Percentiles rank a stretch among this genome's conserved stretches.
Evolutionary conservation across 306 rosid species (phyloP).

Genomic region (Pyrus pyrifolia): DNA sequence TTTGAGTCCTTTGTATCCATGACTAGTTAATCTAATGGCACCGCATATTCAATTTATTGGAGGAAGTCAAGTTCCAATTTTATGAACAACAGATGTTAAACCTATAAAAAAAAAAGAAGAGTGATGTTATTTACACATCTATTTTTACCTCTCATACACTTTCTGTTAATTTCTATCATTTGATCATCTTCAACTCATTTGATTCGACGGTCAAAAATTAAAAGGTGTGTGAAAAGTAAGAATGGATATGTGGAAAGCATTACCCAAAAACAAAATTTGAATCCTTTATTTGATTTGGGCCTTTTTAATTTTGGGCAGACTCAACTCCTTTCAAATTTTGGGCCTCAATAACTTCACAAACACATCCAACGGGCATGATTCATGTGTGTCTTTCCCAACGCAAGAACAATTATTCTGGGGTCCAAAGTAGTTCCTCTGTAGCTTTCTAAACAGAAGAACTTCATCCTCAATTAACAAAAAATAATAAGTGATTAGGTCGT

Average conservation of each 20-base stretch:
- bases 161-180: too few relatives aligned
- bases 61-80: background rate
- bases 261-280: too few relatives aligned
- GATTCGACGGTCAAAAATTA: fast-evolving
- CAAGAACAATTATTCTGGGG: background rate
- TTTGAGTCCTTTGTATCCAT: background rate
- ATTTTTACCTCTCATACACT: too few relatives aligned
- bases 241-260: too few relatives aligned
- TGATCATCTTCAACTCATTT: too few relatives aligned
- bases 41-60: background rate
- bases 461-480: background rate
- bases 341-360: background rate
- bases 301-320: background rate
- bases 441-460: background rate
- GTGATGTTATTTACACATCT: too few relatives aligned
- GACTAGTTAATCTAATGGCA: background rate
- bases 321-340: background rate
- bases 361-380: background rate
- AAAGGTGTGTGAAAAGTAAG: too few relatives aligned
- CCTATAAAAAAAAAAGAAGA: too few relatives aligned
- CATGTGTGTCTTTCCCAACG: background rate
- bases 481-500: background rate
- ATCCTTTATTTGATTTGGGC: background rate
- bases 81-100: too few relatives aligned
- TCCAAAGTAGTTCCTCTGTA: background rate